A percentile compares a stretch with the other conserved stretches of the same genome.
phyloP scores from a whole-genome alignment of 495 filamentous ascomycete genomes.

The Letharia columbiana region DNA sequence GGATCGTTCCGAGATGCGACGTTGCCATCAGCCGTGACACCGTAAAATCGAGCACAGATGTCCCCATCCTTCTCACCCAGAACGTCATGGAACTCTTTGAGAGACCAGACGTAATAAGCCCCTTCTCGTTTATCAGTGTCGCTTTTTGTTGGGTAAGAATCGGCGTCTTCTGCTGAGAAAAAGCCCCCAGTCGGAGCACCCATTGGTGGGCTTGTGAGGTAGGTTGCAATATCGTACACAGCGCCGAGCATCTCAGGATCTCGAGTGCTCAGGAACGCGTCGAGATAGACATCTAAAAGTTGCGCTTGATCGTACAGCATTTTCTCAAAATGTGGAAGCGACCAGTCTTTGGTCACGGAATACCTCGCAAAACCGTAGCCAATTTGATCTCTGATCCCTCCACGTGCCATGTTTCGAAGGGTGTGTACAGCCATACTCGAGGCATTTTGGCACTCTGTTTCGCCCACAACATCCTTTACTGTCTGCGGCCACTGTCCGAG shows the following conservation, averaged over 20 bases:
- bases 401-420: conserved; percentile 69
- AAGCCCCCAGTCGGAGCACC: conserved; percentile 65
- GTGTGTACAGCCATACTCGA: conserved; percentile 76
- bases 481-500: conserved; percentile 61
- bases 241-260: conserved; percentile 67
- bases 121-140: conserved; percentile 87
- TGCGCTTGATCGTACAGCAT: conserved; percentile 96
- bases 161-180: conserved; percentile 83
- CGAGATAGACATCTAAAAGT: conserved; percentile 75
- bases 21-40: conserved; percentile 82
- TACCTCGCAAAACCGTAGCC: conserved; percentile 87
- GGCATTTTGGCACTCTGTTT: conserved; percentile 66
- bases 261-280: conserved; percentile 69
- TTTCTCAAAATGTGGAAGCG: conserved; percentile 93
- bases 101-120: conserved; percentile 92
- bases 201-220: conserved; percentile 64
- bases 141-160: conserved; percentile 65
- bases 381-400: conserved; percentile 87
- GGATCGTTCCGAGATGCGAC: conserved; percentile 75
- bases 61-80: conserved; percentile 61
- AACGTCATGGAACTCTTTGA: conserved; percentile 74
- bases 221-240: conserved; percentile 75
- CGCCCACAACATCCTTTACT: conserved; percentile 78
- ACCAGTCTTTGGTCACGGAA: conserved; percentile 85
- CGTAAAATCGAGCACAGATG: conserved; percentile 77